These are phyloP conservation scores for Lactifluus subvellereus DNA, from an alignment of 768 basidiomycete species.

Conservation along the genomic window DNA sequence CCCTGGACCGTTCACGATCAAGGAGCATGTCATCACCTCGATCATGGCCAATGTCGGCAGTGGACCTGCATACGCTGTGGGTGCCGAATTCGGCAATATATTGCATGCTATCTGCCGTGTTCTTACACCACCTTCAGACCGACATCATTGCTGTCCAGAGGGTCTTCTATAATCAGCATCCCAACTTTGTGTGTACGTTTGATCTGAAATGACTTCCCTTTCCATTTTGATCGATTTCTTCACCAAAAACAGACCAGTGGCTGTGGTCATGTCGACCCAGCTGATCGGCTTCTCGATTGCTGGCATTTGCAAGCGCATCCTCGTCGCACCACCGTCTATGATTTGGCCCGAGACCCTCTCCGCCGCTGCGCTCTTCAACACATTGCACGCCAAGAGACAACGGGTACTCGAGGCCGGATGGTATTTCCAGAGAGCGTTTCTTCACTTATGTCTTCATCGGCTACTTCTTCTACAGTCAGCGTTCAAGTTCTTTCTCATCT, in stretches of 20 bases:
- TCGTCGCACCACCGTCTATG: slow-evolving; percentile 42
- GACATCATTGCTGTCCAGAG: slow-evolving; percentile 44
- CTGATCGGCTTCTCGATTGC: slow-evolving; percentile 40
- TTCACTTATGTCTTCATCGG: slow-evolving; percentile 41
- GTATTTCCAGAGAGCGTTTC: slow-evolving; percentile 48
- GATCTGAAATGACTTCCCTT: not conserved
- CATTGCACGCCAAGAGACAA: slow-evolving; percentile 36
- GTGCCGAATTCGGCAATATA: not conserved
- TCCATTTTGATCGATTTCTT: not conserved
- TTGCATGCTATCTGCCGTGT: not conserved
- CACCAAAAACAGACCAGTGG: slow-evolving; percentile 30
- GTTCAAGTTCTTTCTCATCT: slow-evolving; percentile 55
- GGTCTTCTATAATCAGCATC: slow-evolving; percentile 39
- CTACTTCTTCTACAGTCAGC: slow-evolving; percentile 43
- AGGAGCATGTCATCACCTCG: slow-evolving; percentile 57
- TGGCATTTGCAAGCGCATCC: slow-evolving; percentile 40
- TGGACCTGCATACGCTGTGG: slow-evolving; percentile 31
- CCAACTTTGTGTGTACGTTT: slow-evolving; percentile 32
- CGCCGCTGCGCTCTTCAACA: slow-evolving; percentile 42
- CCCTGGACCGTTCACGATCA: slow-evolving; percentile 68
- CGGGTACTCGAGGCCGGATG: slow-evolving; percentile 41
- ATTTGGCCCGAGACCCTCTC: slow-evolving; percentile 43
- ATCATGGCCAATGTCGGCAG: slow-evolving; percentile 39
- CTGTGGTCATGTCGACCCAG: slow-evolving; percentile 40
- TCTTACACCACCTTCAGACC: slow-evolving; percentile 26